Conservation (phyloP, 1,284 basidiomycete species). For the Trichosporon ovoides region DNA sequence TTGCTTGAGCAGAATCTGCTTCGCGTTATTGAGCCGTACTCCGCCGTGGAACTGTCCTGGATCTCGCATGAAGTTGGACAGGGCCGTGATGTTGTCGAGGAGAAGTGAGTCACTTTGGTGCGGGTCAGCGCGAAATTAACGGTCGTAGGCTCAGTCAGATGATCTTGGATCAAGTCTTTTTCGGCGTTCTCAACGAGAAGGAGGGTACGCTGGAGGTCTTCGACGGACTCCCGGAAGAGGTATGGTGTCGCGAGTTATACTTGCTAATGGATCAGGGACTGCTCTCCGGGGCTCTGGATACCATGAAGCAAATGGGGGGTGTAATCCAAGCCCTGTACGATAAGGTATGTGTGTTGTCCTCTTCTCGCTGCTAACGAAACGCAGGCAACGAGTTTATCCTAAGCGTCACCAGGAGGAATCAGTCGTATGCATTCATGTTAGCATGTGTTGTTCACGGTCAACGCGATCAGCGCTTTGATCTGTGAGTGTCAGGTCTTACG, state of each 20-base stretch:
- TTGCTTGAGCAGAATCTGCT: conserved; percentile 91
- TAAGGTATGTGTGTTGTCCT: conserved; percentile 56
- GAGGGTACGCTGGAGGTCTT: conserved; percentile 86
- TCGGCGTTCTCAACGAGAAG: conserved; percentile 92
- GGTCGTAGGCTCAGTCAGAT: conserved; percentile 77
- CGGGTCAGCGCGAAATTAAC: not conserved
- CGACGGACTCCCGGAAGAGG: conserved; percentile 76
- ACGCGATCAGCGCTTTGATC: too few relatives aligned
- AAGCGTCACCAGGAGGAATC: not conserved
- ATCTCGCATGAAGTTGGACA: conserved; percentile 86
- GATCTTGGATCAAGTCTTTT: conserved; percentile 93
- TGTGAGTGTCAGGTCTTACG: too few relatives aligned
- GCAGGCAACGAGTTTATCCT: conserved; percentile 22
- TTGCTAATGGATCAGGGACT: conserved; percentile 14
- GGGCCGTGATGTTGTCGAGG: conserved; percentile 84
- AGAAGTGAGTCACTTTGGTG: conserved; percentile 66
- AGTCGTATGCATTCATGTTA: conserved; percentile 1
- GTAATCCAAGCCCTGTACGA: conserved; percentile 88
- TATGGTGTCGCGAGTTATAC: conserved; percentile 46
- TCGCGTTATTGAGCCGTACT: conserved; percentile 92
- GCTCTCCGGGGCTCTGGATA: conserved; percentile 70
- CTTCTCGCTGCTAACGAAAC: conserved; percentile 1
- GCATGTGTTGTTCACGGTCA: too few relatives aligned
- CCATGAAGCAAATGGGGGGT: conserved; percentile 80
- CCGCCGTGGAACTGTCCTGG: conserved; percentile 84